Evolutionary conservation across 202 grass and related monocot species (phyloP).

Genomic region (Elaeis oleifera): DNA sequence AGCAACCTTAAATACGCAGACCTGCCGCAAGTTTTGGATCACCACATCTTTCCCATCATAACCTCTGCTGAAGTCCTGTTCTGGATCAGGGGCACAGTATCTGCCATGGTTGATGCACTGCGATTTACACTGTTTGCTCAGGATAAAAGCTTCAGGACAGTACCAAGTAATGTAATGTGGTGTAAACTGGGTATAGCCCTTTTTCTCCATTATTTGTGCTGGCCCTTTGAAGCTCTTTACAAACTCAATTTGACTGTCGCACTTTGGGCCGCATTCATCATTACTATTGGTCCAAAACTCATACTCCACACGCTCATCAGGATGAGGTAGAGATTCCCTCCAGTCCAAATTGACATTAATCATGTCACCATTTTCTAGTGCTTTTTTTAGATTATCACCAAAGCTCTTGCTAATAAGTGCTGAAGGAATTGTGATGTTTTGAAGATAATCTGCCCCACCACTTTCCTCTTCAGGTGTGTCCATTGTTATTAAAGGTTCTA

Average conservation of each 20-base stretch:
- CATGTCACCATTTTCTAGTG: conserved; percentile 57
- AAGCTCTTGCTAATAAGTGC: conserved; percentile 11
- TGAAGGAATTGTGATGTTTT: conserved; percentile 21
- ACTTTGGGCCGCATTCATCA: conserved; percentile 88
- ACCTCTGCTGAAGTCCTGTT: conserved; percentile 96
- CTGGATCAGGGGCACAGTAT: conserved; percentile 36
- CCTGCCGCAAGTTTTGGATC: conserved; percentile 70
- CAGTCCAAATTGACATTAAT: conserved; percentile 95
- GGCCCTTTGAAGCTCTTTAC: conserved; percentile 77
- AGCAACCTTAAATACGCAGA: conserved; percentile 66
- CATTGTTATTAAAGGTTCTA: conserved; percentile 20
- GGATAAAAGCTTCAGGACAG: conserved; percentile 71
- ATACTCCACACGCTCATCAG: conserved; percentile 84
- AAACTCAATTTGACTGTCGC: conserved; percentile 87
- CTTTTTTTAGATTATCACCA: conserved; percentile 15
- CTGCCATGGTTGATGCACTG: conserved; percentile 25
- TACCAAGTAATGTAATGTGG: conserved; percentile 98
- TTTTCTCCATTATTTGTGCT: conserved; percentile 81
- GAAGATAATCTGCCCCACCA: conserved; percentile 10
- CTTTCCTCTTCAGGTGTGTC: conserved; percentile 10
- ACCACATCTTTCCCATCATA: conserved; percentile 97
- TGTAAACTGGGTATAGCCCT: conserved; percentile 75
- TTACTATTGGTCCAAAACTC: conserved; percentile 95
- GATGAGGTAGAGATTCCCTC: conserved; percentile 83
- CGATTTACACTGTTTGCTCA: conserved; percentile 52